Conservation (phyloP, 257 asterid genomes). For the Mentha longifolia region DNA sequence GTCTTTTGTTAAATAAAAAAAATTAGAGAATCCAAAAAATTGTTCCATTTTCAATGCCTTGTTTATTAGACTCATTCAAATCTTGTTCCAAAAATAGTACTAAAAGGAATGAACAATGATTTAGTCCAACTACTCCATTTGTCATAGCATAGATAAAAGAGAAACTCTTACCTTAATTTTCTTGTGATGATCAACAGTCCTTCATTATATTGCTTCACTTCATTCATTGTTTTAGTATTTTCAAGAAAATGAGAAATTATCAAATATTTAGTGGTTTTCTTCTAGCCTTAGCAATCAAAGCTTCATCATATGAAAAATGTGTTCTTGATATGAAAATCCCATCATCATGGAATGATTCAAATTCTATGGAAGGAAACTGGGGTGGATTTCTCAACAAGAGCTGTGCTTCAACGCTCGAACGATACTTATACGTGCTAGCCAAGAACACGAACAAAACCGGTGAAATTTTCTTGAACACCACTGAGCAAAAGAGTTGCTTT, state of each 20-base stretch:
- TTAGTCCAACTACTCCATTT: constrained; percentile 33
- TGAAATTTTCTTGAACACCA: constrained; percentile 46
- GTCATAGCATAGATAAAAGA: constrained; percentile 14
- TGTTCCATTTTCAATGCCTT: constrained; percentile 27
- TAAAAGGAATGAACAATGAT: constrained; percentile 7
- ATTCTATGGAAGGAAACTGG: constrained; percentile 42
- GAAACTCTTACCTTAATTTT: background rate
- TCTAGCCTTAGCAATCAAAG: constrained; percentile 24
- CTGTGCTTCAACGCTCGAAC: constrained; percentile 42
- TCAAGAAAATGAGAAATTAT: constrained; percentile 35
- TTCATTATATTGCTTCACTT: background rate
- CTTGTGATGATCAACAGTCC: background rate
- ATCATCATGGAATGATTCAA: constrained; percentile 39
- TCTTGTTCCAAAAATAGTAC: constrained; percentile 16
- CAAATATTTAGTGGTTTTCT: constrained; percentile 10
- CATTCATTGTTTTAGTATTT: background rate
- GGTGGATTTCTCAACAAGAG: constrained; percentile 51
- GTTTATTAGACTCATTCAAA: constrained; percentile 32
- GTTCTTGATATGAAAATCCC: constrained; percentile 37
- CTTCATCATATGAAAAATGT: constrained; percentile 41
- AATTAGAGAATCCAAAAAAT: background rate
- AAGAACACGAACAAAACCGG: constrained; percentile 51
- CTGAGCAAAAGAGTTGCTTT: constrained; percentile 49
- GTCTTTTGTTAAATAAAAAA: constrained; percentile 21
- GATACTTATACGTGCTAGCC: constrained; percentile 53